Base-by-base conservation (phyloP, 768 basidiomycete species). In the Tylopilus felleus region DNA sequence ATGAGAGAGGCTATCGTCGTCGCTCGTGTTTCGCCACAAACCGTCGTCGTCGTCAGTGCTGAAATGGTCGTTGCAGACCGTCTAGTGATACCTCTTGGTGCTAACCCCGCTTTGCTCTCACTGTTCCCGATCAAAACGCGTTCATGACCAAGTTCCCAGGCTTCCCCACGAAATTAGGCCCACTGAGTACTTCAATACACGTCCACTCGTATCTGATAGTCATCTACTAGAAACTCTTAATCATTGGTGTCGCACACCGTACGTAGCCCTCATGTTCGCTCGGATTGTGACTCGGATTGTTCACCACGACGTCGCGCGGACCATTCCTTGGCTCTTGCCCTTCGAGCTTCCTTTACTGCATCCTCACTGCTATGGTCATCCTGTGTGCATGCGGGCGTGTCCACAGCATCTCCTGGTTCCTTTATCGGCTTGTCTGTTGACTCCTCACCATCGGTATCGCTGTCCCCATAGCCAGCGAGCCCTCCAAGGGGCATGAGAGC, bases 381-480 rank as follows among this genome's bases (percentile, higher is more conserved):
- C 29, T 45, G 39, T 7, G 35, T 42, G 28, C 8, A 17, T 19
- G n/a, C n/a, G n/a, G 51, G 8, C n/a, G 46, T 14, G 45, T 23
- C 44, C 28, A 14, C 41, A 35, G 4, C 27, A 51, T 28, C 21
- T 38, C 48, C n/a, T 8, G 42, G 41, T n/a, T 45, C 41, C 8
- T 49, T 51, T 12, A 53, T 55, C 14, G 56, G 61, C 4, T 64
- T 63, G 2, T 65, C 71, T 23, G 68, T 69, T 2, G 63, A 68
- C 22, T 73, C 68, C 19, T 56, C 60, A 5, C 62, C 62, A 38
- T 75, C 77, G 23, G 76, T 77, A 22, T 79, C 80, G 63, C 80
- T 81, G 46, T 78, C 80, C 1, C 77, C 83, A 58, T 90, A 90
- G 16, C 77, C 78, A 31, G 76, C 78, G 40, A 90, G 66, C 4